Conservation (phyloP, 441 rosid genomes). For the Daphne laureola region DNA sequence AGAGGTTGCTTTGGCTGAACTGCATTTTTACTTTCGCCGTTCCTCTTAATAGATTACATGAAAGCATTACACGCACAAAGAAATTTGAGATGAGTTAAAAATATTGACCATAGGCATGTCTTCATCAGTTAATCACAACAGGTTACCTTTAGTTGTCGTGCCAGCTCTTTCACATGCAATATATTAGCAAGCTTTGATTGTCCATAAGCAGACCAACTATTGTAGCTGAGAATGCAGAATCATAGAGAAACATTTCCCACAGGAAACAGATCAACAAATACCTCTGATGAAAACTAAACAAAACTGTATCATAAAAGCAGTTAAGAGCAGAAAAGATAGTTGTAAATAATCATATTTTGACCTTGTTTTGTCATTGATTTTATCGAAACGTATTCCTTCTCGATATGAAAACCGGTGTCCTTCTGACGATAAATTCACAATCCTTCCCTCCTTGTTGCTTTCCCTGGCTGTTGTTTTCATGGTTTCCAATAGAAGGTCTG, state of each 20-base stretch:
- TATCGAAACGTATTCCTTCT: constrained; percentile 45
- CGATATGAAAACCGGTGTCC: constrained; percentile 33
- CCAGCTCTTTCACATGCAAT: constrained; percentile 50
- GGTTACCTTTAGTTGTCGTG: constrained; percentile 39
- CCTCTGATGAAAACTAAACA: background rate
- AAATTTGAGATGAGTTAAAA: too few species aligned
- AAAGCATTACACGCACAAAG: too few species aligned
- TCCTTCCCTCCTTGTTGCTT: constrained; percentile 50
- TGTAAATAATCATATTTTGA: constrained; percentile 11
- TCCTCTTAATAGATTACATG: too few species aligned
- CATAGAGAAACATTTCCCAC: constrained; percentile 3
- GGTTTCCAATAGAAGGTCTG: constrained; percentile 42
- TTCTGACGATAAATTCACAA: constrained; percentile 48
- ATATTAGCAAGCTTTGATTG: constrained; percentile 64
- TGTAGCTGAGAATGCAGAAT: constrained; percentile 28
- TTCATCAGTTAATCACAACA: background rate
- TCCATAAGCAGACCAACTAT: constrained; percentile 34
- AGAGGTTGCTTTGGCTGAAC: too few species aligned
- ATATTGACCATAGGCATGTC: too few species aligned
- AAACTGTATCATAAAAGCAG: background rate
- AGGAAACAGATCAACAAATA: constrained; percentile 3
- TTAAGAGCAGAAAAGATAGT: too few species aligned
- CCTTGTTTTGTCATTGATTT: constrained; percentile 47
- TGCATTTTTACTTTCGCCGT: too few species aligned
- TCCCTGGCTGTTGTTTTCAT: constrained; percentile 44